Evolutionary conservation across 2,329 filamentous ascomycete species (phyloP), one percentile per base, ranked within the genome.

Genomic region (Periconia sp.): DNA sequence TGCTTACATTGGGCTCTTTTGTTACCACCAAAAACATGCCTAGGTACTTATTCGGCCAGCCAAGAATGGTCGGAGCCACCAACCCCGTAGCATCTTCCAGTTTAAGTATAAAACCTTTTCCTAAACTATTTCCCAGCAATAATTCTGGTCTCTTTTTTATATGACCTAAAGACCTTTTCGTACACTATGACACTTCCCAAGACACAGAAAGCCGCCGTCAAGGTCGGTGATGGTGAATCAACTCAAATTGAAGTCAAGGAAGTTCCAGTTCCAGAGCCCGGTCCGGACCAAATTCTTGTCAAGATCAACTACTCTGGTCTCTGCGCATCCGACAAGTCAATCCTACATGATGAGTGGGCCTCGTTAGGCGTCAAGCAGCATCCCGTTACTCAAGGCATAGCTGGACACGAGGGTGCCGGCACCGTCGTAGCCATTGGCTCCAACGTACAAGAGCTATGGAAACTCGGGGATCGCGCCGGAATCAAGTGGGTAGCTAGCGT

Each of bases 401-500:
- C 90, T 62, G 89, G 89, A 28, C 79, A 84, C 61, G 81, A 84
- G 66, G 83, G 91, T 59, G 89, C 89, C 18, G 90, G 91, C 63
- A 73, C 89, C 36, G 87, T 95, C 28, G 90, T 96, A 16, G 83
- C 86, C 39, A 81, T 80, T 51, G 90, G 89, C 58, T 76, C 84
- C 16, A 36, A 46, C 18, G 36, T 94, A 50, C 74, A 79, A 10
- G 87, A 92, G 59, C 73, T 94, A 48, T 64, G 61, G 60, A 76
- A 90, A 33, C 21, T 54, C 1, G 80, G 80, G 4, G 77, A 83
- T 48, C 68, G 80, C 17, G 80, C 73, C 2, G 79, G 79, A 5
- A 63, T 73, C 43, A 72, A 76, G 78, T 96, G 90, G 90, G 78
- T 95, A 65, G 92, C 95, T 70, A 87, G 88, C 52, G 85, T 87